Evolutionary conservation across 257 asterid genomes (phyloP).

Genomic region (Linaria vulgaris): DNA sequence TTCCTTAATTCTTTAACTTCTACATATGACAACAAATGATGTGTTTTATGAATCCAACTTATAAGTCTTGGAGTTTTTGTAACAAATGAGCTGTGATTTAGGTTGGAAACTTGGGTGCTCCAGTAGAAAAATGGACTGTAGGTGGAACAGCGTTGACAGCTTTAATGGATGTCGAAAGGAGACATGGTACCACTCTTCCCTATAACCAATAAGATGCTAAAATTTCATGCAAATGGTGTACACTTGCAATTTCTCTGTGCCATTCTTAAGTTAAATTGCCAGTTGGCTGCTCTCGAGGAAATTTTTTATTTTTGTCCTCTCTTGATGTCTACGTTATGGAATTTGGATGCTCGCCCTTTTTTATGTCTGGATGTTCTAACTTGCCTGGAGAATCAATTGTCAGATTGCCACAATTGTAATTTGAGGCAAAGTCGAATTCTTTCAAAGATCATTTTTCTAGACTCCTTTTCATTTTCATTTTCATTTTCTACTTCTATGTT

Average conservation of each 20-base stretch:
- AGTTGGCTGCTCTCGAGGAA: no score
- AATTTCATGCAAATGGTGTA: neutral
- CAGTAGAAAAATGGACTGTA: slow-evolving; percentile 87
- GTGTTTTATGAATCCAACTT: neutral
- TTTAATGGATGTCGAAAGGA: slow-evolving; percentile 96
- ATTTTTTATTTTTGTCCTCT: no score
- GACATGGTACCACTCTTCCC: slow-evolving; percentile 61
- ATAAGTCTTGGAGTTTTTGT: neutral
- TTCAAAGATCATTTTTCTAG: no score
- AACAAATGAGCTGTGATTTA: slow-evolving; percentile 20
- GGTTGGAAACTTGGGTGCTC: slow-evolving; percentile 97
- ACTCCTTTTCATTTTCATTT: no score
- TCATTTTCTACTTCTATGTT: no score
- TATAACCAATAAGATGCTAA: neutral
- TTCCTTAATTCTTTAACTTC: slow-evolving; percentile 7
- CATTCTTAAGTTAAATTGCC: no score
- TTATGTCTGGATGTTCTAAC: no score
- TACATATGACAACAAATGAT: neutral
- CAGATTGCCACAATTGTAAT: no score
- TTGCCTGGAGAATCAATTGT: no score
- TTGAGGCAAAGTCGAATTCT: no score
- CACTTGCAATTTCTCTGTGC: neutral
- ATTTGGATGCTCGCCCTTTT: no score
- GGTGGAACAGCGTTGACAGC: slow-evolving; percentile 98
- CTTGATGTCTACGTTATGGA: no score